Evolutionary conservation across 768 basidiomycete genomes (phyloP), one percentile per base, ranked within the genome.

Genomic region (Rhizopogon roseolus): DNA sequence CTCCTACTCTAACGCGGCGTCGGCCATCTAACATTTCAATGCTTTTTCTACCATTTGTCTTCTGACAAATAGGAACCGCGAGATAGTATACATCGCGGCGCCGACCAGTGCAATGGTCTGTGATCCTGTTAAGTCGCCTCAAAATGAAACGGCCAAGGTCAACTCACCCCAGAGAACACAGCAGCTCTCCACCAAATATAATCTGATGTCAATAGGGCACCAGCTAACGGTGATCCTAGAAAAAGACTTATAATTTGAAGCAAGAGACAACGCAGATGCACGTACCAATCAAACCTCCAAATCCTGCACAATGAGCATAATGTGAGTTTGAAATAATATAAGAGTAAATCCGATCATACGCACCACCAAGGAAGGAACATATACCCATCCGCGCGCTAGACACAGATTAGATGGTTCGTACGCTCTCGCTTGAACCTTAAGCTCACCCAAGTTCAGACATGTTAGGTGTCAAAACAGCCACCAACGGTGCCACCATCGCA

Each of bases 121-220:
- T 14, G 29, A 46, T 19, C 17, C 45, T 19, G 1, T 34, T 4
- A 34, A 29, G 13, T 32, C n/a, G 28, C 19, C 4, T 19, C 19
- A 17, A 29, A 44, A 50, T n/a, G 11, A 3, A 6, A 36, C 6
- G 46, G 8, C 4, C 29, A 32, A 32, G 29, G 29, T 10, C 29
- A 13, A 34, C 57, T 5, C 57, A 74, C 68, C 45, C 80, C 82
- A 19, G 73, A 66, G 57, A 81, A 85, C 6, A 83, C 48, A 2
- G 76, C 73, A 4, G 82, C 76, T 42, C 69, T 70, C 79, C 77
- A 82, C 84, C 84, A 86, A 1, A 73, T 67, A 59, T 77, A 83
- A 7, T 72, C 60, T 10, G 70, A 56, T 0, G 80, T 75, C 5
- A 86, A 74, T n/a, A 85, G 62, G 0, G 79, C 78, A 0, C 84